Percentiles rank a stretch among this genome's conserved stretches.
phyloP scores from a whole-genome alignment of 192 early-diverging fungal species.

The Backusella luteola region DNA sequence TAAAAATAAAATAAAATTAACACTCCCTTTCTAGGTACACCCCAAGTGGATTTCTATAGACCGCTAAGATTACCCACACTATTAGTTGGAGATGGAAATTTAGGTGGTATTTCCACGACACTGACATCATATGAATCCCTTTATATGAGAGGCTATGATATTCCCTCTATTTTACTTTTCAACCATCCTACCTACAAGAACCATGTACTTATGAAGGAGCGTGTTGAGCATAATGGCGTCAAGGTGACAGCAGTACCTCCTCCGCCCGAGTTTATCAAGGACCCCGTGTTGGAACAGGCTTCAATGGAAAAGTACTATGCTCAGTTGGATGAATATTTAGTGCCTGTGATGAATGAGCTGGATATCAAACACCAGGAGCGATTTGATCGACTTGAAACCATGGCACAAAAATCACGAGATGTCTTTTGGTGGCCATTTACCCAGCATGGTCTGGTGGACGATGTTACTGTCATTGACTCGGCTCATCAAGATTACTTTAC shows the following conservation, averaged over 20 bases:
- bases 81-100: slow-evolving; percentile 71
- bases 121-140: slow-evolving; percentile 73
- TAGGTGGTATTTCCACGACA: slow-evolving; percentile 85
- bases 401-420: slow-evolving; percentile 48
- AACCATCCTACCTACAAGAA: slow-evolving; percentile 55
- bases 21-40: slow-evolving; percentile 42
- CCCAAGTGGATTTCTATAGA: slow-evolving; percentile 70
- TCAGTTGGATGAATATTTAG: slow-evolving; percentile 43
- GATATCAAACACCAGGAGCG: slow-evolving; percentile 47
- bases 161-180: slow-evolving; percentile 68
- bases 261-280: slow-evolving; percentile 39
- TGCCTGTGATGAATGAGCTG: slow-evolving; percentile 44
- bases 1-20: not conserved
- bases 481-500: slow-evolving; percentile 65
- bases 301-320: slow-evolving; percentile 62
- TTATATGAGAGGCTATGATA: slow-evolving; percentile 64
- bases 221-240: slow-evolving; percentile 29
- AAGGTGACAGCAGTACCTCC: slow-evolving; percentile 43
- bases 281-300: slow-evolving; percentile 45
- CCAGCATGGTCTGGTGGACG: slow-evolving; percentile 56
- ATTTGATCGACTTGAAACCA: slow-evolving; percentile 53
- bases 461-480: slow-evolving; percentile 73
- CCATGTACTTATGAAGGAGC: slow-evolving; percentile 44
- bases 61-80: slow-evolving; percentile 66
- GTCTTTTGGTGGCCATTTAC: slow-evolving; percentile 84